Base-by-base conservation (phyloP, 108 stramenopile genomes). In the Epithemia pelagica region DNA sequence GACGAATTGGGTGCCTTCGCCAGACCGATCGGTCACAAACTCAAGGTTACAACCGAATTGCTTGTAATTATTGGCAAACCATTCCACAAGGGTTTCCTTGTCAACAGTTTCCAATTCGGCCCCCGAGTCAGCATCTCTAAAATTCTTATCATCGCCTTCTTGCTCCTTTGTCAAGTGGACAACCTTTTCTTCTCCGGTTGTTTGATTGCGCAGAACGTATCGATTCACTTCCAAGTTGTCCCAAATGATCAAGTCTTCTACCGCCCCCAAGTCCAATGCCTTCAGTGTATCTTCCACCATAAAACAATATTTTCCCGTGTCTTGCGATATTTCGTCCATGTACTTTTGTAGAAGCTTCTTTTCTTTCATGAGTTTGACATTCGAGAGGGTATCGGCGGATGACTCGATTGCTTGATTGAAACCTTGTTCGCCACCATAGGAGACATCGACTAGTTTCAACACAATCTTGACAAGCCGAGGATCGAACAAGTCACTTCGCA, bases 381-480 rank as follows among this genome's bases (percentile, higher is more conserved):
- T 87, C n/a, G 92, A 83, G 28, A 99, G 70, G 23, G 97, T 81
- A 66, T 99, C 99, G 15, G 95, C 91, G 57, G 86, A 79, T 46
- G 90, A 78, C 78, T 99, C 97, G 79, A 99, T 98, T 62, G 97
- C 99, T 82, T 99, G 99, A 72, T 98, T 98, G 90, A 99, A 99
- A 22, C 99, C 99, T 46, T 95, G 88, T 64, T 97, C 96, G 25
- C 97, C 97, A 21, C 99, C 99, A 65, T 99, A 99, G 23, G 79
- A 82, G 27, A 99, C 97, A 78, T 99, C 99, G 3, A 99, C 97
- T 76, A 96, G 95, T 76, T 97, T 97, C 68, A 99, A 79, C 2
- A 99, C 99, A 69, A 96, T 90, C 74, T 94, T 90, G 32, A 32
- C n/a, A 30, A 99, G 81, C 27, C 98, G 78, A 1, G 68, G 92